phyloP scores from a whole-genome alignment of 306 rosid genomes.

The Canavalia gladiata region DNA sequence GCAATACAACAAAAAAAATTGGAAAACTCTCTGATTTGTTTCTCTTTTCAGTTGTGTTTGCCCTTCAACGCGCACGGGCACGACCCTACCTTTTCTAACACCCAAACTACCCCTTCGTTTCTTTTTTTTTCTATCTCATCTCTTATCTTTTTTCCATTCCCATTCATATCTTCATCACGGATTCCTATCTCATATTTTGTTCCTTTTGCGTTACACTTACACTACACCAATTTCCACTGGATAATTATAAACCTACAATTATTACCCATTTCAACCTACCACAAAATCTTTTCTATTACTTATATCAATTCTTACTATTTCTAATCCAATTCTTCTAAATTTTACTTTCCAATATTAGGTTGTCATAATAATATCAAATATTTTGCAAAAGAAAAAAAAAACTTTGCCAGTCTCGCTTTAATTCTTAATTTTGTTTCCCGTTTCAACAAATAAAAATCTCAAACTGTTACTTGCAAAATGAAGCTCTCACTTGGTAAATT shows the following conservation, averaged over 20 bases:
- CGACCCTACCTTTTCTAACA: slow-evolving; percentile 19
- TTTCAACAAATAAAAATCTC: background rate
- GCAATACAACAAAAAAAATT: background rate
- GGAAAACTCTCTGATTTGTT: background rate
- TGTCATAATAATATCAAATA: background rate
- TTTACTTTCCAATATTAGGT: background rate
- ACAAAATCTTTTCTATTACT: background rate
- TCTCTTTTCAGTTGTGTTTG: background rate
- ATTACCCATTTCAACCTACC: background rate
- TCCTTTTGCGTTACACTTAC: background rate
- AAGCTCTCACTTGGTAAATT: background rate
- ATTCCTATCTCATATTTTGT: background rate
- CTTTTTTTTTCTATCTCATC: background rate
- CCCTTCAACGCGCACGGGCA: background rate
- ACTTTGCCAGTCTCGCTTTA: background rate
- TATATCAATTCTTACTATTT: background rate
- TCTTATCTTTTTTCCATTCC: no score
- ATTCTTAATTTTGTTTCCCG: background rate
- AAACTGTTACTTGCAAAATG: background rate
- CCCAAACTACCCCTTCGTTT: slow-evolving; percentile 5
- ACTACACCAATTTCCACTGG: background rate
- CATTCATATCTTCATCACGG: slow-evolving; percentile 9
- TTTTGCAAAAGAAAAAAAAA: background rate
- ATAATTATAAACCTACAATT: background rate
- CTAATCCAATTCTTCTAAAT: background rate